Conservation (phyloP, 2,329 filamentous ascomycete genomes). For the Pseudogymnoascus destructans region DNA sequence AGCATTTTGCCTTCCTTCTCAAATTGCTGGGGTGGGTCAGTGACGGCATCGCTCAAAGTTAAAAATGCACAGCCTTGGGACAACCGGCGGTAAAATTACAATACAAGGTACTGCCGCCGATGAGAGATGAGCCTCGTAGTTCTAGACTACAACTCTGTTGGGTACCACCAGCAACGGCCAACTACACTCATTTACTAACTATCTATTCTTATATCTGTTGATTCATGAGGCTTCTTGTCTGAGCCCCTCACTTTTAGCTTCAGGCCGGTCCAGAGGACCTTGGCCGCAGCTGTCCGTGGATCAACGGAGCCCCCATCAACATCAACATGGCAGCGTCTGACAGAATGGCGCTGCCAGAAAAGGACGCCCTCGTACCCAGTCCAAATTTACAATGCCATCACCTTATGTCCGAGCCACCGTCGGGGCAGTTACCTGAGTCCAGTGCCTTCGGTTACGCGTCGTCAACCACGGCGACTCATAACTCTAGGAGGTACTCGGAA, state of each 20-base stretch:
- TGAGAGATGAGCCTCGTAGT: not conserved
- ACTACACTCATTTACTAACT: not conserved
- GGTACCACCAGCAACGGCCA: not conserved
- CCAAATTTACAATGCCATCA: slow-evolving; percentile 1
- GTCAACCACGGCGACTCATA: not conserved
- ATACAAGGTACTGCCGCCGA: not conserved
- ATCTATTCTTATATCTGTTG: slow-evolving; percentile 8
- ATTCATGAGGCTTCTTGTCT: slow-evolving; percentile 2
- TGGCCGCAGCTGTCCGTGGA: not conserved
- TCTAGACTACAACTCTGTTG: slow-evolving; percentile 3
- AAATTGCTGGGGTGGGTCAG: slow-evolving; percentile 4
- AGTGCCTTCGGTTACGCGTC: not conserved
- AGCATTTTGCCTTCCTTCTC: not conserved
- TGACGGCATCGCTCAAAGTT: slow-evolving; percentile 3
- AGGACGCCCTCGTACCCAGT: not conserved
- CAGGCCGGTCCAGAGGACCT: slow-evolving; percentile 4
- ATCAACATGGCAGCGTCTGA: slow-evolving; percentile 3
- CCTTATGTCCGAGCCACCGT: not conserved
- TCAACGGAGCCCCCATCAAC: not conserved
- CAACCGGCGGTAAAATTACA: slow-evolving; percentile 6
- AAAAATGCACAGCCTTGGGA: slow-evolving; percentile 6
- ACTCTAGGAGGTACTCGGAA: not conserved
- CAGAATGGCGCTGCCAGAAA: slow-evolving; percentile 3
- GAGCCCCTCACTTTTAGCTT: slow-evolving; percentile 1
- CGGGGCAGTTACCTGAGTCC: not conserved